Evolutionary conservation across 345 rosid genomes (phyloP).

Genomic region (Sisymbrium altissimum): DNA sequence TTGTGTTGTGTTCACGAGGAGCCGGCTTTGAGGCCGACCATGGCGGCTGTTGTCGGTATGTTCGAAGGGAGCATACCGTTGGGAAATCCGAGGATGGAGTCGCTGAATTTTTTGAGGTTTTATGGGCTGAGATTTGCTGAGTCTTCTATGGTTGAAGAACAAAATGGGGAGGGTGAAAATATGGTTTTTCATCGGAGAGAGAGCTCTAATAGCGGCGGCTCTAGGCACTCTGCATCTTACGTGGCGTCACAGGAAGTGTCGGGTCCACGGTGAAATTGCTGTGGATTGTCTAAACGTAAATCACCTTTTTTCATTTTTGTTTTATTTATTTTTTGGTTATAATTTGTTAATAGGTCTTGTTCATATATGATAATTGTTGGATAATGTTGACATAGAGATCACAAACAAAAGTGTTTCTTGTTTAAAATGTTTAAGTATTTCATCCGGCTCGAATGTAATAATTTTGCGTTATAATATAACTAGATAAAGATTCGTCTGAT

Average conservation of each 20-base stretch:
- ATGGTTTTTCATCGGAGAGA: conserved; percentile 38
- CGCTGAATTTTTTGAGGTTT: conserved; percentile 78
- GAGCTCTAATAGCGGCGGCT: conserved; percentile 39
- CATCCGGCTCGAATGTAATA: too few relatives aligned
- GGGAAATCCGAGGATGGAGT: conserved; percentile 63
- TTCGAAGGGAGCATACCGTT: conserved; percentile 63
- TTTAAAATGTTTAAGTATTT: background rate
- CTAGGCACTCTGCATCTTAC: conserved; percentile 44
- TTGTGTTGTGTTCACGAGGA: conserved; percentile 78
- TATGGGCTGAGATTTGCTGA: conserved; percentile 78
- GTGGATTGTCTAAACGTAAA: background rate
- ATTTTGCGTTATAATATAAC: too few relatives aligned
- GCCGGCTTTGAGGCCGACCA: conserved; percentile 54
- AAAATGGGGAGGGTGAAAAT: conserved; percentile 31
- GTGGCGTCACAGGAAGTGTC: conserved; percentile 79
- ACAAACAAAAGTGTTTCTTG: background rate
- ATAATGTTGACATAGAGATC: background rate
- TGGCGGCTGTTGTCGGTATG: conserved; percentile 66
- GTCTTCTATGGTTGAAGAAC: conserved; percentile 57
- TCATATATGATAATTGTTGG: conserved; percentile 13
- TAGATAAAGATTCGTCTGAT: too few relatives aligned
- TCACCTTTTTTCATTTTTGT: background rate
- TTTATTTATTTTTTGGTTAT: background rate
- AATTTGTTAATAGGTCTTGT: conserved; percentile 23
- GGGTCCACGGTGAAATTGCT: conserved; percentile 60